phyloP scores from a whole-genome alignment of 2,329 filamentous ascomycete species.

The Teratosphaeria nubilosa region DNA sequence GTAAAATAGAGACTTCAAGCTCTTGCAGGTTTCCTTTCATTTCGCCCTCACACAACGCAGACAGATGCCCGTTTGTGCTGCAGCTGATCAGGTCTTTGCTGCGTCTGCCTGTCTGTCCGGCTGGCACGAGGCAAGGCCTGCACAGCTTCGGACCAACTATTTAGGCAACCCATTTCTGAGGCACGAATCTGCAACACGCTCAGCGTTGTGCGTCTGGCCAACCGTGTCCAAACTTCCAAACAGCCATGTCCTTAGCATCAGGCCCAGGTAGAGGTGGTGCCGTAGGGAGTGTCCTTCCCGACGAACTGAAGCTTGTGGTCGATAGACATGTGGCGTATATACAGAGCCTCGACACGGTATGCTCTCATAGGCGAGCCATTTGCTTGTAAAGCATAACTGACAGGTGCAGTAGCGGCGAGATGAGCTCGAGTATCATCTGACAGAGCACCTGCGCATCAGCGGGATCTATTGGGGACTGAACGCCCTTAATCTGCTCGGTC shows the following conservation, averaged over 20 bases:
- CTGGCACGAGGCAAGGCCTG: neutral
- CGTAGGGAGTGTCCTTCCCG: conserved; percentile 27
- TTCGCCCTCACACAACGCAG: neutral
- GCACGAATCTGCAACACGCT: neutral
- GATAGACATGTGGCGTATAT: conserved; percentile 83
- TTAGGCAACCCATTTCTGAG: neutral
- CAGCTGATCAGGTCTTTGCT: neutral
- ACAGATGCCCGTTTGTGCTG: neutral
- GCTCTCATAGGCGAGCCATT: conserved; percentile 22
- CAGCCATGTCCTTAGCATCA: conserved; percentile 49
- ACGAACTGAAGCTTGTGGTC: conserved; percentile 43
- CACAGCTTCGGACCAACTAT: neutral
- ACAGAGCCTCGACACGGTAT: conserved; percentile 76
- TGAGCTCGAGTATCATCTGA: conserved; percentile 95
- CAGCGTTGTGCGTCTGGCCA: neutral
- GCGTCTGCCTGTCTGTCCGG: neutral
- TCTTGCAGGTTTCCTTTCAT: neutral
- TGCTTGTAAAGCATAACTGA: conserved; percentile 28
- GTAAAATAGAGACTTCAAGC: neutral
- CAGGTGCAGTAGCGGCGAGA: conserved; percentile 58
- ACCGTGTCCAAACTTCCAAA: neutral
- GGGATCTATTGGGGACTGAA: conserved; percentile 95
- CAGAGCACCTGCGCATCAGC: conserved; percentile 89
- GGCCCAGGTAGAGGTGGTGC: conserved; percentile 47
- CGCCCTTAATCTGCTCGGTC: conserved; percentile 73